phyloP scores from a whole-genome alignment of 2,329 filamentous ascomycete species.

The Talaromyces marneffei region DNA sequence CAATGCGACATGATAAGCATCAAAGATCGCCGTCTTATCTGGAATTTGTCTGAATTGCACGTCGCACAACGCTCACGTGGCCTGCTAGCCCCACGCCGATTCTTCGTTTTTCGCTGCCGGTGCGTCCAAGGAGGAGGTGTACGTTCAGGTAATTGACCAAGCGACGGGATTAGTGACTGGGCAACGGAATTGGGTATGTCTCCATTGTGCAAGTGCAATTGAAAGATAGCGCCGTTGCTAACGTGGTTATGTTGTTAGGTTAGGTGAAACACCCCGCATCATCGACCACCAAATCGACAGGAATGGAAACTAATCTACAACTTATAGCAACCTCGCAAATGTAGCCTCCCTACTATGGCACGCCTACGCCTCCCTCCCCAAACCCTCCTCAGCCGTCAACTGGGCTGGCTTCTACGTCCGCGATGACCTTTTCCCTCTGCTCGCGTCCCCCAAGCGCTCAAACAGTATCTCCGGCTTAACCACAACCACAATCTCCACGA shows the following conservation, averaged over 20 bases:
- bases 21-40: neutral
- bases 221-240: neutral
- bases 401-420: conserved; percentile 47
- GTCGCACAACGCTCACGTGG: conserved; percentile 12
- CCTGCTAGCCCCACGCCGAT: conserved; percentile 42
- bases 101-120: conserved; percentile 39
- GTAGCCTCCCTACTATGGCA: conserved; percentile 46
- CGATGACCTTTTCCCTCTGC: conserved; percentile 36
- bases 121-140: conserved; percentile 38
- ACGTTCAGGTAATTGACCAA: conserved; percentile 37
- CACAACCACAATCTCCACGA: conserved; percentile 19
- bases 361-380: conserved; percentile 40
- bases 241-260: conserved; percentile 19
- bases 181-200: conserved; percentile 44
- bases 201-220: neutral
- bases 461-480: conserved; percentile 18
- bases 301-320: neutral
- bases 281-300: neutral
- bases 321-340: conserved; percentile 41
- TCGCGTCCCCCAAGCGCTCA: conserved; percentile 19
- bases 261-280: conserved; percentile 23
- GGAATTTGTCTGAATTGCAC: neutral
- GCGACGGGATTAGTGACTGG: conserved; percentile 35
- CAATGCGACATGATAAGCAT: neutral
- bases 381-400: conserved; percentile 41